Conservation (phyloP, 164 flowering plant genomes). For the Macadamia tetraphylla region DNA sequence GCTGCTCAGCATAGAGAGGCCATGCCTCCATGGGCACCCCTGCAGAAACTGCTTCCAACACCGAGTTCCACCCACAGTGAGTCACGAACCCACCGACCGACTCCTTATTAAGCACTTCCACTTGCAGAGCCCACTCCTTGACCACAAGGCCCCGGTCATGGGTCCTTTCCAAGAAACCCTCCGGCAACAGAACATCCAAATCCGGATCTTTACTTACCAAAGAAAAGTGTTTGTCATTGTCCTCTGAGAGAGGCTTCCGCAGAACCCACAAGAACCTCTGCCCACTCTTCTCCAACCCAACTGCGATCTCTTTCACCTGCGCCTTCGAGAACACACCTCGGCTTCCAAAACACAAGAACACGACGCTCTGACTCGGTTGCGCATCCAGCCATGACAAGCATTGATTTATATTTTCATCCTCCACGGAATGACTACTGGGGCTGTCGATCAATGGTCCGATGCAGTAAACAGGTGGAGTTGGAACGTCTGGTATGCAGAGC, state of each 20-base stretch:
- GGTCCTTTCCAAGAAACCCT: slow-evolving; percentile 21
- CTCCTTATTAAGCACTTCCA: slow-evolving; percentile 14
- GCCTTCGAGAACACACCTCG: neutral
- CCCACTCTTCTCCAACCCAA: slow-evolving; percentile 23
- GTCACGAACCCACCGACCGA: slow-evolving; percentile 23
- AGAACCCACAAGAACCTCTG: slow-evolving; percentile 26
- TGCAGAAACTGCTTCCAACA: slow-evolving; percentile 14
- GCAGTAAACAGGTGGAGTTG: slow-evolving; percentile 22
- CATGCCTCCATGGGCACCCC: slow-evolving; percentile 29
- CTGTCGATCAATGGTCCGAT: slow-evolving; percentile 19
- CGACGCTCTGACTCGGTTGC: slow-evolving; percentile 5
- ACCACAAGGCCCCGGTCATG: slow-evolving; percentile 15
- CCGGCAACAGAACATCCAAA: slow-evolving; percentile 14
- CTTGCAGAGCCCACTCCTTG: slow-evolving; percentile 27
- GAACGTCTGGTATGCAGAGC: slow-evolving; percentile 12
- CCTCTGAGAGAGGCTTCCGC: neutral
- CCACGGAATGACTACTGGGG: neutral
- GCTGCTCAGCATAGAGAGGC: slow-evolving; percentile 32
- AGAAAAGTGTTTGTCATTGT: neutral
- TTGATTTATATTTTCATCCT: neutral
- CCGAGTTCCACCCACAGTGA: slow-evolving; percentile 33
- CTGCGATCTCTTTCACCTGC: slow-evolving; percentile 21
- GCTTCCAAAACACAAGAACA: slow-evolving; percentile 9
- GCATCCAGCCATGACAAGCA: slow-evolving; percentile 3
- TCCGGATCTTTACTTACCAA: neutral